These are phyloP conservation scores for Akanthomyces dipterigenus DNA, from an alignment of 2,329 filamentous ascomycete species.

Conservation along the genomic window DNA sequence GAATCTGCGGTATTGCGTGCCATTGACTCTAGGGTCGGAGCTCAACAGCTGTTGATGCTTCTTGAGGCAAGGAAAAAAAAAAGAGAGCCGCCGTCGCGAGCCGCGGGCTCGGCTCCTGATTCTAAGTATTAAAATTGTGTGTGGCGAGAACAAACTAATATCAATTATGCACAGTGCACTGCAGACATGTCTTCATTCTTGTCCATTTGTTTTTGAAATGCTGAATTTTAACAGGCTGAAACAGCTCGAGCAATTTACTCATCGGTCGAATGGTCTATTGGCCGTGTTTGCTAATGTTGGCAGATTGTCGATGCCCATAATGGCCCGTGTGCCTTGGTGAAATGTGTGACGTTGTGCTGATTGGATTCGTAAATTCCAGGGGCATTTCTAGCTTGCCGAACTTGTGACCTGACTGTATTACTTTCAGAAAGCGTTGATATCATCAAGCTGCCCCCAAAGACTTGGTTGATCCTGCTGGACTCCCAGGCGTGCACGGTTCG, in stretches of 20 bases:
- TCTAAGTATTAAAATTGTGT: constrained; percentile 2
- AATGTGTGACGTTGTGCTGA: neutral
- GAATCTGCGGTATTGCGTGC: neutral
- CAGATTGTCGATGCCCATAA: neutral
- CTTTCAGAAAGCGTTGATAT: too few species aligned
- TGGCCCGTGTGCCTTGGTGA: neutral
- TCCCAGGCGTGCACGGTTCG: too few species aligned
- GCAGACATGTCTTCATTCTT: neutral
- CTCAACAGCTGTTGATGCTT: neutral
- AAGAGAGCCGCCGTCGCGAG: neutral
- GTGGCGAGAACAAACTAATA: constrained; percentile 5
- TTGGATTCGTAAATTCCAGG: neutral
- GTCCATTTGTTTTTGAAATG: neutral
- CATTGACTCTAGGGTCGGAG: constrained; percentile 10
- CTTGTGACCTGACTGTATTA: neutral
- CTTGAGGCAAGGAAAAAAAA: neutral
- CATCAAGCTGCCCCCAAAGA: too few species aligned
- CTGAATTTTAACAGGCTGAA: constrained; percentile 6
- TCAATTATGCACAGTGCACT: constrained; percentile 9
- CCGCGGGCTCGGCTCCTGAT: constrained; percentile 2
- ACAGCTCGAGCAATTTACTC: neutral
- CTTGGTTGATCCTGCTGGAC: too few species aligned
- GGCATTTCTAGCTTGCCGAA: neutral
- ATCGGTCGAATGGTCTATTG: neutral
- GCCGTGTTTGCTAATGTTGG: constrained; percentile 4